Evolutionary conservation across 2,329 filamentous ascomycete genomes (phyloP), one percentile per base, ranked within the genome.

Genomic region (Plectosphaerella plurivora): DNA sequence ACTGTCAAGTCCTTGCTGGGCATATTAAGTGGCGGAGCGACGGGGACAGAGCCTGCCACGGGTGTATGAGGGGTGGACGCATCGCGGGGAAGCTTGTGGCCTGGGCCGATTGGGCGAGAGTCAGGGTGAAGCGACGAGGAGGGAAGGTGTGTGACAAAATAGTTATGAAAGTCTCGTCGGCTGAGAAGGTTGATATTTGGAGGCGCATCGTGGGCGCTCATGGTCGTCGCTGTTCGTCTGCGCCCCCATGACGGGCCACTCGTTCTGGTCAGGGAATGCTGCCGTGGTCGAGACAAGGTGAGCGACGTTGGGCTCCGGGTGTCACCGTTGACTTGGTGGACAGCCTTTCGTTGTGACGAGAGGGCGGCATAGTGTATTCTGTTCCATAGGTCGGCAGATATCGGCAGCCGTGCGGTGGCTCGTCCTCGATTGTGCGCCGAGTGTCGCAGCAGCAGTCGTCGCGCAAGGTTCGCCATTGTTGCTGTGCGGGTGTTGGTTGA

Each of bases 141-240:
- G 5, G 94, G 93, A 2, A 99, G 81, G 68, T 97, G 91, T 9
- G 94, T 96, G 54, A 97, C 90, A 69, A 99, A 99, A 75, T 99
- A 97, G 62, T 95, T 91, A 74, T 97, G 91, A 69, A 97, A 97
- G 57, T 71, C 68, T 47, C 82, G 79, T 50, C 71, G 73, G 35
- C 47, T 45, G 16, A 44, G 41, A 5, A 18, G 41, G 16, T 20
- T 10, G 41, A 44, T 10, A 20, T 44, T 18, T 20, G 18, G 10
- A 5, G 41, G 41, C 16, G 41, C 41, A 16, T 44, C 41, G 41
- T 44, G 41, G 6, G 16, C n/a, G 41, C 41, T 44, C 41, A 44
- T 16, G 4, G 41, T 44, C 3, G 41, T 20, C 16, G 41, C 41
- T 18, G 41, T 44, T 20, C 41, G 41, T 44, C 41, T 44, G 8